Base-by-base conservation (phyloP, 75 land plant species). In the Cupressus sempervirens region DNA sequence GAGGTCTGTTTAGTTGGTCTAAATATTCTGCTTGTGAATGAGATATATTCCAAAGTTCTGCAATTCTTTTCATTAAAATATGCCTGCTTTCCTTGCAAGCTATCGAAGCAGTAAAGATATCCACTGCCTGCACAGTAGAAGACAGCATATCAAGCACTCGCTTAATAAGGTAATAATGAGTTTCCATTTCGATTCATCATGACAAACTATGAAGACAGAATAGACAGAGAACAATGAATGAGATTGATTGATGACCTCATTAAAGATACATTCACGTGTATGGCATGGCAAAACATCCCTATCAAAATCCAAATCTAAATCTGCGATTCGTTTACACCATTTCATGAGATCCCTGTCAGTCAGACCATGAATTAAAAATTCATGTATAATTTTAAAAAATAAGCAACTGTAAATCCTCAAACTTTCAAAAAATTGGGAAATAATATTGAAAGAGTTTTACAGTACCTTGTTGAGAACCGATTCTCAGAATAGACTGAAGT, bases 341-440 rank as follows among this genome's bases (percentile, higher is more conserved):
- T 98, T 98, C 30, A 98, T 84, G 12, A 98, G 91, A 91, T 96
- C 99, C 91, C 99, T 95, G 88, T 45, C 87, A 89, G 75, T 10
- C 32, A 82, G 32, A 16, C 13, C 23, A 23, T 29, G 45, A 40
- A 81, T 1, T 32, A 85, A 5, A 30, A 30, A 77, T 43, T 34
- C 46, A 18, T 50, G 80, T 3, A 77, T 26, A 56, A 50, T 56
- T 72, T 26, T 20, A 38, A 18, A 88, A 86, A 67, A 20, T 56
- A 83, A 36, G 54, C 72, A 68, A 18, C 84, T 53, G 54, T 34
- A 11, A 50, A 26, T 46, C 11, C 26, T 76, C 45, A 76, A 12
- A 0, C 20, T 77, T 46, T 46, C 14, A 20, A n/a, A 82, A 32
- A 46, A 86, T 15, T 72, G 29, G 26, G 62, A 84, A 76, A 30